A percentile compares a stretch with the other conserved stretches of the same genome.
phyloP scores from a whole-genome alignment of 2,329 filamentous ascomycete genomes.

The Spiromastix sp. region DNA sequence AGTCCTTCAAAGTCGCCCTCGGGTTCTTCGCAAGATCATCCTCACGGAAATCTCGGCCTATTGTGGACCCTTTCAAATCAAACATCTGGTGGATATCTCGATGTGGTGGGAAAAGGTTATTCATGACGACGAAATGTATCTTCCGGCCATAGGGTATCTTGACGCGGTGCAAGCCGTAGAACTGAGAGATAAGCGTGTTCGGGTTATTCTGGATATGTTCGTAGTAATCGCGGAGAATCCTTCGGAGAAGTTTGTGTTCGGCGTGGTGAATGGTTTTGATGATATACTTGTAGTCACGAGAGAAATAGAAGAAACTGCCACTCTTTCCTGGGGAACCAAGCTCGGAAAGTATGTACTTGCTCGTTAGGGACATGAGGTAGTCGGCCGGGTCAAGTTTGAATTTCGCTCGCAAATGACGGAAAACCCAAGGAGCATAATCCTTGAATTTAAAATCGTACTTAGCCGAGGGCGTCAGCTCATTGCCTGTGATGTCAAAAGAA shows the following conservation, averaged over 20 bases:
- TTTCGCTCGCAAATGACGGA: conserved; percentile 75
- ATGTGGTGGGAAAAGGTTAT: conserved; percentile 96
- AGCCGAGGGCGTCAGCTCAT: conserved; percentile 91
- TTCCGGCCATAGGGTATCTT: conserved; percentile 98
- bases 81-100: conserved; percentile 96
- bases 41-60: conserved; percentile 84
- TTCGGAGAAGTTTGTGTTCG: conserved; percentile 49
- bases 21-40: conserved; percentile 82
- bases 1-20: conserved; percentile 84
- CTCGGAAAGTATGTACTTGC: conserved; percentile 97
- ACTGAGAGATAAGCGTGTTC: conserved; percentile 93
- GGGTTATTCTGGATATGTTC: conserved; percentile 85
- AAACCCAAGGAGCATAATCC: conserved; percentile 99
- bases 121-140: conserved; percentile 99
- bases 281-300: conserved; percentile 98
- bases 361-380: conserved; percentile 94
- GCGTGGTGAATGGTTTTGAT: conserved; percentile 98
- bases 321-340: conserved; percentile 95
- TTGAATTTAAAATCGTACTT: conserved; percentile 99
- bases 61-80: conserved; percentile 90
- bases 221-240: conserved; percentile 73
- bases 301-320: conserved; percentile 99
- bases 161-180: conserved; percentile 92
- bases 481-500: conserved; percentile 96
- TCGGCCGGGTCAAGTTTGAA: conserved; percentile 94